phyloP scores from a whole-genome alignment of 495 filamentous ascomycete genomes.

The Trichoderma virens region DNA sequence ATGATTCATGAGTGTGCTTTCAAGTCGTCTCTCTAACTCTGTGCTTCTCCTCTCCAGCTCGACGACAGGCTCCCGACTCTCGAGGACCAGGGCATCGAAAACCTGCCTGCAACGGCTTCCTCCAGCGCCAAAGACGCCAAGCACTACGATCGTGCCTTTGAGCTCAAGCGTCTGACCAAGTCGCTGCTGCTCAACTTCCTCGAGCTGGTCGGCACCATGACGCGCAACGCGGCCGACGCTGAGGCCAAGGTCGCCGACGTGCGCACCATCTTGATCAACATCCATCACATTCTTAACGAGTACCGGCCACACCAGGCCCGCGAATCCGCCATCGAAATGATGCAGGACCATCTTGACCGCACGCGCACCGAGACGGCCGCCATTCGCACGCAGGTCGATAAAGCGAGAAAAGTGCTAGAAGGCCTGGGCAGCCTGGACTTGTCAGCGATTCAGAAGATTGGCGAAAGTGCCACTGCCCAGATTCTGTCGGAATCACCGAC shows the following conservation, averaged over 20 bases:
- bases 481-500: background rate
- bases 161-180: constrained; percentile 71
- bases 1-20: background rate
- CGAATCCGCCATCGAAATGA: constrained; percentile 80
- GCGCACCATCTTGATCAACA: constrained; percentile 74
- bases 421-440: constrained; percentile 46
- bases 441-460: constrained; percentile 16
- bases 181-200: constrained; percentile 79
- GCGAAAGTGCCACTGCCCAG: background rate
- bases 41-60: constrained; percentile 27
- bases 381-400: constrained; percentile 62
- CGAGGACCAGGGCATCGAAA: constrained; percentile 58
- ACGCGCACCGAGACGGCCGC: constrained; percentile 71
- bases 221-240: background rate
- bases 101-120: constrained; percentile 38
- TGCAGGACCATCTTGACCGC: constrained; percentile 78
- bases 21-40: background rate
- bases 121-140: constrained; percentile 35
- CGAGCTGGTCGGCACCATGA: constrained; percentile 64
- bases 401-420: constrained; percentile 61
- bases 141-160: constrained; percentile 59
- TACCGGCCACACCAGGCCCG: constrained; percentile 94
- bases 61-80: constrained; percentile 59
- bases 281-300: constrained; percentile 84
- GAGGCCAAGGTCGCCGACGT: constrained; percentile 60